A percentile compares a stretch with the other conserved stretches of the same genome.
Conservation (phyloP, 768 basidiomycete genomes). For the Neoboletus magnificus region DNA sequence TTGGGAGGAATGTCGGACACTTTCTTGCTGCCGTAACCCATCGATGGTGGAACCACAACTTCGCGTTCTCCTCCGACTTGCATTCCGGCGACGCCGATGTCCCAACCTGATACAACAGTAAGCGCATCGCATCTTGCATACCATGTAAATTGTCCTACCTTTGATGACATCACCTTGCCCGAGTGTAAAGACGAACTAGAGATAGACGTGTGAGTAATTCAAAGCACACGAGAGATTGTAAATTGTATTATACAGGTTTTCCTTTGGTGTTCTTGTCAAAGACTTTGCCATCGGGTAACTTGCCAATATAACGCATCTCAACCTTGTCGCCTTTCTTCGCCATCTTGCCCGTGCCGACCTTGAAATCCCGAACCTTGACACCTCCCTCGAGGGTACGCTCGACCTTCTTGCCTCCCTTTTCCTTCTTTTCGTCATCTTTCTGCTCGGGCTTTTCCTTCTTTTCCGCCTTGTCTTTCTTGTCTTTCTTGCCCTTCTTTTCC, state of each 20-base stretch:
- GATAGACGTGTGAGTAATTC: background rate
- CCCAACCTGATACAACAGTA: constrained; percentile 61
- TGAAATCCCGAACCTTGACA: constrained; percentile 72
- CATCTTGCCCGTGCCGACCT: constrained; percentile 75
- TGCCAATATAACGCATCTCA: constrained; percentile 91
- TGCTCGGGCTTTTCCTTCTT: constrained; percentile 33
- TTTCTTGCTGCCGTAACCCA: constrained; percentile 71
- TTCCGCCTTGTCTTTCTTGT: constrained; percentile 34
- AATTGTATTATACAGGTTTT: constrained; percentile 61
- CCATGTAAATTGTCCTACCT: constrained; percentile 40
- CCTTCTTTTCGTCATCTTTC: constrained; percentile 29
- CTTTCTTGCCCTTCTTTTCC: constrained; percentile 67
- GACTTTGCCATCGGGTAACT: constrained; percentile 68
- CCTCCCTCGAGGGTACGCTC: constrained; percentile 57
- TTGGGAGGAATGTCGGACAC: constrained; percentile 65
- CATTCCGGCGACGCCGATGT: constrained; percentile 90
- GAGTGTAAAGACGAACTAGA: constrained; percentile 71
- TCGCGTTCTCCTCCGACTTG: constrained; percentile 84
- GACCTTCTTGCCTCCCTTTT: constrained; percentile 23
- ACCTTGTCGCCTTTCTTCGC: constrained; percentile 85
- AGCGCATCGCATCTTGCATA: background rate
- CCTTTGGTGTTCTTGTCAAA: constrained; percentile 85
- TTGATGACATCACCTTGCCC: constrained; percentile 93
- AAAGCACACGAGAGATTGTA: constrained; percentile 10
- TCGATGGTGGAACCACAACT: constrained; percentile 66